Percentiles rank a stretch among this genome's conserved stretches.
Evolutionary conservation across 306 rosid genomes (phyloP).

Genomic region (Boehmeria nivea): DNA sequence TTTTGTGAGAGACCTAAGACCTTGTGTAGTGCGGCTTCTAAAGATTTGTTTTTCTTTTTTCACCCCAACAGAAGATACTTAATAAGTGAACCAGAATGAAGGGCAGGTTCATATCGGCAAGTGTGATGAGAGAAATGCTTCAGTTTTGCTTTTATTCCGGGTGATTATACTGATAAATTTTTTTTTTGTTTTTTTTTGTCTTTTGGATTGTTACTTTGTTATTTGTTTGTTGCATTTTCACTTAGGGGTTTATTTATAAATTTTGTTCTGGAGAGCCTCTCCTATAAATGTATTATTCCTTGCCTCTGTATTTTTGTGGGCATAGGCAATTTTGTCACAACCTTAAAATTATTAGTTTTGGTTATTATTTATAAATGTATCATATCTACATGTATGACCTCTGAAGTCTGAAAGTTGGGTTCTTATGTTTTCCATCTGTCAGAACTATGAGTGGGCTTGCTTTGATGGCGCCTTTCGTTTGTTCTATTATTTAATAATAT

Average conservation of each 20-base stretch:
- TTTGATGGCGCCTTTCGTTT: too few relatives aligned
- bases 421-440: conserved; percentile 5
- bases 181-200: neutral
- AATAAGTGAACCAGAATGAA: conserved; percentile 35
- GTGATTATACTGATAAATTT: neutral
- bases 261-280: conserved; percentile 13
- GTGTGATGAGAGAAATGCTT: conserved; percentile 5
- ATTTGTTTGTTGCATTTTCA: conserved; percentile 11
- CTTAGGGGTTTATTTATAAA: neutral
- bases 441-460: neutral
- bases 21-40: conserved; percentile 44
- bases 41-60: conserved; percentile 23
- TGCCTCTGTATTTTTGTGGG: conserved; percentile 67
- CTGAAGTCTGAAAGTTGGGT: too few relatives aligned
- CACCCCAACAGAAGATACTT: conserved; percentile 14
- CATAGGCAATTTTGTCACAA: conserved; percentile 51
- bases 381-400: conserved; percentile 6
- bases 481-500: neutral
- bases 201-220: conserved; percentile 12
- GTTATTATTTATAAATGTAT: neutral
- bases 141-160: conserved; percentile 4
- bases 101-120: conserved; percentile 14
- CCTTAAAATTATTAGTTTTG: neutral
- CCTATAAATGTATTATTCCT: conserved; percentile 32
- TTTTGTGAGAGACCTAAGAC: conserved; percentile 16